Conservation (phyloP, 129 eudicot genomes). For the Flaveria bidentis region DNA sequence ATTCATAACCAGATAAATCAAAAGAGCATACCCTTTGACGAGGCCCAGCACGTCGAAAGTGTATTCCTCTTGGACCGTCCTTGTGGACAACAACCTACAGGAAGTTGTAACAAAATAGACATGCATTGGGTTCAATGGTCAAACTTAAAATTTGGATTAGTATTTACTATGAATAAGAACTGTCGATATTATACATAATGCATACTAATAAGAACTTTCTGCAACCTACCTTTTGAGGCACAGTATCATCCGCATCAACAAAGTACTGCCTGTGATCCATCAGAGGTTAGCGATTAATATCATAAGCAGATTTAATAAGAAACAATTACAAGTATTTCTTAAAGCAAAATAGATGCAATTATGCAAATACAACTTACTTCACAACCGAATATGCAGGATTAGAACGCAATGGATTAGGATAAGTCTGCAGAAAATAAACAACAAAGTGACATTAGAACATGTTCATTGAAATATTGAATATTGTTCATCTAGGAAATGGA, state of each 20-base stretch:
- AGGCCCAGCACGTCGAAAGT: constrained; percentile 96
- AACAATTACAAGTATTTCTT: neutral
- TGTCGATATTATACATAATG: neutral
- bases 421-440: constrained; percentile 52
- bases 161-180: neutral
- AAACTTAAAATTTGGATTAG: constrained; percentile 12
- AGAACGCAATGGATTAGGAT: constrained; percentile 80
- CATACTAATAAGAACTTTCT: neutral
- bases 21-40: constrained; percentile 62
- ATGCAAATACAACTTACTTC: constrained; percentile 52
- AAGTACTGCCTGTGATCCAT: constrained; percentile 69
- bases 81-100: constrained; percentile 76
- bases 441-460: constrained; percentile 14
- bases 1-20: neutral
- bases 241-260: constrained; percentile 76
- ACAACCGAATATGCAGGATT: constrained; percentile 97
- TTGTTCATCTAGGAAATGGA: neutral
- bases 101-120: constrained; percentile 22
- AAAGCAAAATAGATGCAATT: neutral
- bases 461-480: neutral
- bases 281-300: neutral
- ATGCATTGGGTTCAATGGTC: neutral
- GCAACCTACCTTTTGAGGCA: constrained; percentile 61
- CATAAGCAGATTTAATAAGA: neutral
- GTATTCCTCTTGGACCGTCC: constrained; percentile 80